phyloP scores from a whole-genome alignment of 225 moss, liverwort and hornwort genomes.

The Pseudisothecium myosuroides region DNA sequence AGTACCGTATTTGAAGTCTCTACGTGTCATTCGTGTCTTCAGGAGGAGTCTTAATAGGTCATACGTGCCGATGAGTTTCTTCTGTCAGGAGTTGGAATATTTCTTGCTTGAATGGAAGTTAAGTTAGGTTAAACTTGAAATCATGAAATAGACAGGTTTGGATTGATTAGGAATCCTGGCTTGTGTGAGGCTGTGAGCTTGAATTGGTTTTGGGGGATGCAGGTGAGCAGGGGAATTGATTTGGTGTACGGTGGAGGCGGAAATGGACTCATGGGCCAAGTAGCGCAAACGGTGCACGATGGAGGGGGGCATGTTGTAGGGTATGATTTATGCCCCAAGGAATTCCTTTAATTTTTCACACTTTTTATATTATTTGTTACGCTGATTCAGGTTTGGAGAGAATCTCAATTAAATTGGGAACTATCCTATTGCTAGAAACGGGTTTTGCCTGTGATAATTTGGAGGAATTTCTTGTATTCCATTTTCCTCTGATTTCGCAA shows the following conservation, averaged over 20 bases:
- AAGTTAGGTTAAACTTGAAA: neutral
- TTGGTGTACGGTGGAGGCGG: conserved; percentile 85
- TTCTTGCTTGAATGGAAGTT: neutral
- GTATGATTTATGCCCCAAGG: neutral
- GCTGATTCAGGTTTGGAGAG: neutral
- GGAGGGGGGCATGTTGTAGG: conserved; percentile 83
- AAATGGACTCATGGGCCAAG: conserved; percentile 82
- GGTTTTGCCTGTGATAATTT: neutral
- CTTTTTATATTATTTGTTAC: too few species aligned
- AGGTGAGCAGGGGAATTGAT: conserved; percentile 76
- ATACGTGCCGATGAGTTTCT: neutral
- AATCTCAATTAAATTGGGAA: neutral
- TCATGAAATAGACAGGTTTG: neutral
- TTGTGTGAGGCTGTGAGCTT: too few species aligned
- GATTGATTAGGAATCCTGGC: neutral
- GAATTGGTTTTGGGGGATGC: neutral
- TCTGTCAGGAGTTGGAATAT: neutral
- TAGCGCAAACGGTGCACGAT: conserved; percentile 65
- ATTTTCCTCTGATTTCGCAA: neutral
- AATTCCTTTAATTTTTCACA: neutral
- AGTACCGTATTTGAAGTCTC: neutral
- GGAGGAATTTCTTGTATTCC: neutral
- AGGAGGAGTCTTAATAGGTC: neutral
- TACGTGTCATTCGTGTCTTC: neutral
- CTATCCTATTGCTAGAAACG: neutral